Base-by-base conservation (phyloP, 2,329 filamentous ascomycete species). In the Lachnellula suecica region DNA sequence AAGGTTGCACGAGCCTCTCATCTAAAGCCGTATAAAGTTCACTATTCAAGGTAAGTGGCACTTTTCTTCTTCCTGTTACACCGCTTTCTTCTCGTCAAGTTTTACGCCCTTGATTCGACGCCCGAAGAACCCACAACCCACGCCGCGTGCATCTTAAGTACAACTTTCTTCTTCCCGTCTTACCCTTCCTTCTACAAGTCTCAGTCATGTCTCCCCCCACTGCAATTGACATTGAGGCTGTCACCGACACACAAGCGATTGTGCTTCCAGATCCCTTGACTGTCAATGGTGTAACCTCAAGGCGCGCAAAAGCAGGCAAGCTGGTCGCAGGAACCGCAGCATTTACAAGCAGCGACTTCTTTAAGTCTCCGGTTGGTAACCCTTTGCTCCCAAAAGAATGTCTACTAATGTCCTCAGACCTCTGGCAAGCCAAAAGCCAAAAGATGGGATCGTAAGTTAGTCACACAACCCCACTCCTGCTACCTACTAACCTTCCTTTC, bases 301-400 rank as follows among this genome's bases (percentile, higher is more conserved):
- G 87, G 60, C 82, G 93, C 44, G 80, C 79, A 56, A 89, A 87
- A 64, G 80, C 83, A n/a, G 87, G 87, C 3, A 84, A 82, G 63
- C 76, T 94, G 35, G 77, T 88, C 57, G 89, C 85, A 17, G 88
- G 88, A 34, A 81, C 90, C 43, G 93, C 92, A 27, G 89, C 91
- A 9, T 79, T 81, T 46, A 86, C 88, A 2, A 85, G 87, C 70
- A 89, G 89, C 69, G 87, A 92, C 63, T 84, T 88, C 76, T 97
- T 95, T 72, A 94, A 94, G 72, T 84, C 84, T 47, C 78, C 83
- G 49, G 85, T 89, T 70, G 63, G 81, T 66, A 20, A 4, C 15
- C 15, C 19, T 10, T 42, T 11, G 3, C 24, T n/a, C 8, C 27
- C 2, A 31, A 43, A 22, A 51, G 24, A 58, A 20, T 42, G 53